phyloP scores from a whole-genome alignment of 805 yeast genomes.

The Lipomyces mesembrius region DNA sequence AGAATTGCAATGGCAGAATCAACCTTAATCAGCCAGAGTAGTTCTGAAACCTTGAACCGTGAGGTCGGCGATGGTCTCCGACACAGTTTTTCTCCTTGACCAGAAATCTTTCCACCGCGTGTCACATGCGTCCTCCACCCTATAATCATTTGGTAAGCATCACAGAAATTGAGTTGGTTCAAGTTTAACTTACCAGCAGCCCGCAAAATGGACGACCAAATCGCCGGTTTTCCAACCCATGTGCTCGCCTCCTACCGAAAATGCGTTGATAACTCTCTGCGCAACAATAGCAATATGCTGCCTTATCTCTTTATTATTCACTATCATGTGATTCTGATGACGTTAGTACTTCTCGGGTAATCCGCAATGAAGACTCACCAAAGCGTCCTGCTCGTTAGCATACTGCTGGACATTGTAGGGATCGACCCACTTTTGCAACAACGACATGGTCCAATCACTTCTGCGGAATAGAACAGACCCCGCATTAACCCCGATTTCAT shows the following conservation, averaged over 20 bases:
- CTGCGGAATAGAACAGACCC: constrained; percentile 75
- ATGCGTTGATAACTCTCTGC: constrained; percentile 32
- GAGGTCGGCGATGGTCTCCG: not conserved
- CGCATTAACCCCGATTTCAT: constrained; percentile 83
- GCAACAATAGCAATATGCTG: constrained; percentile 26
- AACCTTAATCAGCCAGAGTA: no score
- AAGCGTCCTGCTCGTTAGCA: constrained; percentile 81
- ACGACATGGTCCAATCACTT: constrained; percentile 70
- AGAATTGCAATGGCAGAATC: no score
- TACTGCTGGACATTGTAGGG: constrained; percentile 81
- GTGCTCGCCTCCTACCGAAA: constrained; percentile 13
- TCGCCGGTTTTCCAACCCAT: constrained; percentile 32
- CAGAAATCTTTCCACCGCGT: constrained; percentile 31
- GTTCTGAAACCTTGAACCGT: no score
- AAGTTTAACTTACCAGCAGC: constrained; percentile 26
- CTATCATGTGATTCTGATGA: constrained; percentile 53
- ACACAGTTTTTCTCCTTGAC: constrained; percentile 17
- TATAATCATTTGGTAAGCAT: not conserved
- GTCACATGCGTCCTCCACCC: constrained; percentile 30
- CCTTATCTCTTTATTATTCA: constrained; percentile 21
- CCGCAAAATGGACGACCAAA: constrained; percentile 33
- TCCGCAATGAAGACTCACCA: constrained; percentile 53
- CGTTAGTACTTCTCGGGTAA: not conserved
- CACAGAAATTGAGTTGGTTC: not conserved
- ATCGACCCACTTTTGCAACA: constrained; percentile 84